Evolutionary conservation across 2,329 filamentous ascomycete species (phyloP).

Genomic region (Paramyrothecium roridum): DNA sequence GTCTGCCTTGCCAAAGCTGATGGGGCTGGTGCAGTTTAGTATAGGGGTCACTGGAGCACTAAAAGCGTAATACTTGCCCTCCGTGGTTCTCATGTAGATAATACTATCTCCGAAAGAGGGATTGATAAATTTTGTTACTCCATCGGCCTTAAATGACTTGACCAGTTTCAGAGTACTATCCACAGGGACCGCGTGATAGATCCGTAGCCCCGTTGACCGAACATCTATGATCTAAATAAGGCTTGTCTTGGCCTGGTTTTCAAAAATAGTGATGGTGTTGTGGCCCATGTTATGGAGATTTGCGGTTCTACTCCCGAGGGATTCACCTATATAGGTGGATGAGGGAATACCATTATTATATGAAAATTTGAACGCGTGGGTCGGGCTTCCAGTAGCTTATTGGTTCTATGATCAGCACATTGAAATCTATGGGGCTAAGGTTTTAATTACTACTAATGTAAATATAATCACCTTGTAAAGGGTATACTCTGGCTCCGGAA

Average conservation of each 20-base stretch:
- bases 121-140: slow-evolving; percentile 54
- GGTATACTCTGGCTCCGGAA: slow-evolving; percentile 43
- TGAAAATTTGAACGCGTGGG: slow-evolving; percentile 56
- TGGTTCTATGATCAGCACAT: not conserved
- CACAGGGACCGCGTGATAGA: slow-evolving; percentile 49
- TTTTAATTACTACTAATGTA: slow-evolving; percentile 34
- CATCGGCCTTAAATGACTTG: slow-evolving; percentile 47
- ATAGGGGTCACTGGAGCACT: slow-evolving; percentile 52
- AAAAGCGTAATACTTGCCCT: slow-evolving; percentile 51
- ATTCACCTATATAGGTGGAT: slow-evolving; percentile 51
- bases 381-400: slow-evolving; percentile 48
- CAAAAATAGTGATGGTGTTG: slow-evolving; percentile 52
- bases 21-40: slow-evolving; percentile 48
- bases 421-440: not conserved
- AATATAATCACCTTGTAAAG: slow-evolving; percentile 44
- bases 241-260: slow-evolving; percentile 50
- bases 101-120: slow-evolving; percentile 54
- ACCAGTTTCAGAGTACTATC: slow-evolving; percentile 43
- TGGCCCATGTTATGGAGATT: slow-evolving; percentile 54
- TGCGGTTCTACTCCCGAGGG: slow-evolving; percentile 41
- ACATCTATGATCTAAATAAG: slow-evolving; percentile 56
- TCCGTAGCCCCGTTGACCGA: slow-evolving; percentile 39
- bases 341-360: slow-evolving; percentile 47
- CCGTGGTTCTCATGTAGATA: slow-evolving; percentile 48
- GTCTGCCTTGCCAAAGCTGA: slow-evolving; percentile 43